Base-by-base conservation (phyloP, 345 rosid species). In the Pugionium dolabratum region DNA sequence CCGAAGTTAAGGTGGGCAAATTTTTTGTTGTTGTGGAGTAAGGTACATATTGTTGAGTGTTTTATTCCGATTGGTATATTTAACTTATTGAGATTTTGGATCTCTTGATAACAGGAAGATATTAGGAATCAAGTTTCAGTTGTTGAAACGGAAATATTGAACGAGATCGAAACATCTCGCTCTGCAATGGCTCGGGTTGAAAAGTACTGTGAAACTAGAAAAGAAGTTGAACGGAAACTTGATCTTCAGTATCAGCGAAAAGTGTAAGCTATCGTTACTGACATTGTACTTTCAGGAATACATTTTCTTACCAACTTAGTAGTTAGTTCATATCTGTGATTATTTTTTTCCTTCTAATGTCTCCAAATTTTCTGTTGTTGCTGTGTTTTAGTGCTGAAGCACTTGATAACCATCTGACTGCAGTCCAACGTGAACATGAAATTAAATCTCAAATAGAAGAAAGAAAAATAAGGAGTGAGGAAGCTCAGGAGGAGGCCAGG, bases 391-490 rank as follows among this genome's bases (percentile, higher is more conserved):
- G 99, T 70, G 97, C 97, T 67, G 96, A 94, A 80, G 97, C 90
- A 68, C 90, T 94, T 56, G 99, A 90, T 77, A 76, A 81, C 70
- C 96, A 94, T 78, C 79, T 94, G 70, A 88, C 96, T 56, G 85
- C 82, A 63, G 59, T 94, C 70, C 99, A 86, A 76, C 84, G 84
- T 64, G 90, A 94, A 35, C 89, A 88, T 76, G 83, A 88, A 78
- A 71, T 79, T 32, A 94, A 83, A 79, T 94, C 92, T 7, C 96
- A 86, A 70, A 85, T 88, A 66, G 97, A 88, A 76, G 99, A 88
- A 79, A 88, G 89, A 75, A 90, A 77, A 81, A 67, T 90, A 67
- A 80, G 82, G 81, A 88, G 68, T 69, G 98, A 88, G 79, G 93
- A 94, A 66, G 96, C 89, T 62, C 69, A 78, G 61, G 98, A 93